Percentiles rank a stretch among this genome's conserved stretches.
Conservation (phyloP, 257 asterid genomes). For the Linaria vulgaris region DNA sequence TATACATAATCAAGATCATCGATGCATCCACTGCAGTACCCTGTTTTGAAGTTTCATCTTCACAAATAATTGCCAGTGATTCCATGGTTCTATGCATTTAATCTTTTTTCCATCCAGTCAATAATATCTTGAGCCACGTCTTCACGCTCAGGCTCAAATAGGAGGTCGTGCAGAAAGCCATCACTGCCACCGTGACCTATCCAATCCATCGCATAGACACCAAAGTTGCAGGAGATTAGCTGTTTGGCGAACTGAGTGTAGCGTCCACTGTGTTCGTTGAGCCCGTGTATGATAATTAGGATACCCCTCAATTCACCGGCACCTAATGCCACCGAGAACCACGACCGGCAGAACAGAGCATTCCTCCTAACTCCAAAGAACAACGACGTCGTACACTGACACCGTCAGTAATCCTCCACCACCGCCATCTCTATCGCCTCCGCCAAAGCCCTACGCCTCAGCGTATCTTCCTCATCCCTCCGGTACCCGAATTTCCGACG, state of each 20-base stretch:
- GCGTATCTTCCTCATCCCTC: constrained; percentile 94
- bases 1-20: constrained; percentile 25
- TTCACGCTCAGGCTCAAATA: constrained; percentile 93
- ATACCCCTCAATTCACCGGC: constrained; percentile 85
- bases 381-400: constrained; percentile 72
- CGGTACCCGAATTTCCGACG: constrained; percentile 53
- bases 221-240: constrained; percentile 65
- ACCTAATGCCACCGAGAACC: constrained; percentile 85
- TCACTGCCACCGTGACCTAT: no score
- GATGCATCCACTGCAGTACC: no score
- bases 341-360: constrained; percentile 91
- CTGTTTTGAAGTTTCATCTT: no score
- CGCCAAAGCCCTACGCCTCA: constrained; percentile 88
- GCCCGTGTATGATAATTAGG: constrained; percentile 88
- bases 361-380: constrained; percentile 69
- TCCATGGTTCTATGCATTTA: constrained; percentile 28
- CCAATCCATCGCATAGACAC: constrained; percentile 99
- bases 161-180: constrained; percentile 90
- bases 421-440: constrained; percentile 71
- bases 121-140: constrained; percentile 89
- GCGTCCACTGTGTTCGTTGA: constrained; percentile 98
- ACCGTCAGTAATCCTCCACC: constrained; percentile 36
- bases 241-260: constrained; percentile 83
- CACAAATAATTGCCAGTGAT: constrained; percentile 31
- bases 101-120: constrained; percentile 82